phyloP scores from a whole-genome alignment of 305 asterid genomes.

The Fraxinus platypoda region DNA sequence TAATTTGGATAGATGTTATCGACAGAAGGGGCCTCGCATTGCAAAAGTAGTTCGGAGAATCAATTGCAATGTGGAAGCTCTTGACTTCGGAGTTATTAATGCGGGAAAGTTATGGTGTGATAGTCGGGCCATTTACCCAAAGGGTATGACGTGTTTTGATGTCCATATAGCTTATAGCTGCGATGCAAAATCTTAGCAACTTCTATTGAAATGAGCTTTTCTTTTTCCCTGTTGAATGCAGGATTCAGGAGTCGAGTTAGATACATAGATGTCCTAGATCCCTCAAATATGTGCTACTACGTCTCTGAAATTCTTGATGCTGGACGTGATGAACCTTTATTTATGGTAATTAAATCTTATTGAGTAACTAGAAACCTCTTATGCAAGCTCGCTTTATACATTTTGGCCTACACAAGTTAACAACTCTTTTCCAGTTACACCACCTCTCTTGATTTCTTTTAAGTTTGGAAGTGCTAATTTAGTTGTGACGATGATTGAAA shows the following conservation, averaged over 20 bases:
- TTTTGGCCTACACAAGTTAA: slow-evolving; percentile 1
- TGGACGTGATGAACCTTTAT: slow-evolving; percentile 73
- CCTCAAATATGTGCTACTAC: slow-evolving; percentile 71
- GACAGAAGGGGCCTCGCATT: slow-evolving; percentile 97
- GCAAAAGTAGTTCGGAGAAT: slow-evolving; percentile 93
- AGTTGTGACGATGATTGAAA: slow-evolving; percentile 7
- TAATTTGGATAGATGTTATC: slow-evolving; percentile 62
- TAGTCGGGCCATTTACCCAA: slow-evolving; percentile 82
- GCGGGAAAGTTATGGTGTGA: slow-evolving; percentile 85
- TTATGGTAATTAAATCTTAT: slow-evolving; percentile 59
- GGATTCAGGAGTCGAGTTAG: slow-evolving; percentile 89
- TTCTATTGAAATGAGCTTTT: slow-evolving; percentile 19
- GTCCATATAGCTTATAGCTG: slow-evolving; percentile 11
- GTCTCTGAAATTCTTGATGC: slow-evolving; percentile 84
- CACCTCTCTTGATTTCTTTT: neutral
- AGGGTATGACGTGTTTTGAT: slow-evolving; percentile 51
- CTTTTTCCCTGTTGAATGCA: slow-evolving; percentile 42
- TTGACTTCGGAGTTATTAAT: slow-evolving; percentile 61
- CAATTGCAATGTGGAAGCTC: slow-evolving; percentile 75
- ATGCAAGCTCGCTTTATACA: neutral
- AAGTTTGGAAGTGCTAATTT: slow-evolving; percentile 9
- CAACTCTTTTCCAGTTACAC: neutral
- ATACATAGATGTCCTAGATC: slow-evolving; percentile 75
- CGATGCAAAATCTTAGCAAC: slow-evolving; percentile 11
- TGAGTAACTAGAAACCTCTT: neutral